A percentile compares a stretch with the other conserved stretches of the same genome.
phyloP scores from a whole-genome alignment of 495 filamentous ascomycete species.

The Talaromyces liani region DNA sequence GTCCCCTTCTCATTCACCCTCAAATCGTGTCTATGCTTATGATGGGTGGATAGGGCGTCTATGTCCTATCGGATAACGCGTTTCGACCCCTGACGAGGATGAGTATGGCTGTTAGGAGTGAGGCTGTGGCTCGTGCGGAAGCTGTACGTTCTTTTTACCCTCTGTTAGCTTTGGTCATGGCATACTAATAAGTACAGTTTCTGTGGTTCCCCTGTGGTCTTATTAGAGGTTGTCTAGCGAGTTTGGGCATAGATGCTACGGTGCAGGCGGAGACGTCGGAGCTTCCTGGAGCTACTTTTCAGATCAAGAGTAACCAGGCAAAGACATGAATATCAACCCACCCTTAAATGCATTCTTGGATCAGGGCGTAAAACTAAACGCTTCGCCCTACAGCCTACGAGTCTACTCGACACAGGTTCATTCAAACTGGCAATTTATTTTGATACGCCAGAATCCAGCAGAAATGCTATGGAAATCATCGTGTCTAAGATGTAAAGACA shows the following conservation, averaged over 20 bases:
- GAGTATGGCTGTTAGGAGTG: slow-evolving; percentile 66
- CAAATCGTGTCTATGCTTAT: background rate
- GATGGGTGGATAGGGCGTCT: slow-evolving; percentile 61
- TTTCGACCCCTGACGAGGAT: slow-evolving; percentile 86
- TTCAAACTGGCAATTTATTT: slow-evolving; percentile 1
- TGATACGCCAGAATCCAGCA: background rate
- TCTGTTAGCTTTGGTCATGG: background rate
- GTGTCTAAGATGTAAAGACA: slow-evolving; percentile 3
- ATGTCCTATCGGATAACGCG: slow-evolving; percentile 88
- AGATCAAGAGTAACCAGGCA: slow-evolving; percentile 76
- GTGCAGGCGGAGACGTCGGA: slow-evolving; percentile 85
- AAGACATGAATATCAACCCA: slow-evolving; percentile 33
- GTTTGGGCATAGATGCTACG: slow-evolving; percentile 81
- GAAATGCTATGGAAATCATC: slow-evolving; percentile 3
- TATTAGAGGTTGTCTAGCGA: slow-evolving; percentile 79
- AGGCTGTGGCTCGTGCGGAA: slow-evolving; percentile 66
- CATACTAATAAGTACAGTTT: slow-evolving; percentile 48
- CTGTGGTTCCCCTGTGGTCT: slow-evolving; percentile 93
- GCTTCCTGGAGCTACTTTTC: slow-evolving; percentile 84
- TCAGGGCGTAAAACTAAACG: background rate
- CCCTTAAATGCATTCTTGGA: background rate
- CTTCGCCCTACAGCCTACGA: background rate
- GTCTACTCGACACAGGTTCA: background rate
- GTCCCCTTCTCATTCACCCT: slow-evolving; percentile 9
- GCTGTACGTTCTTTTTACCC: slow-evolving; percentile 50